A percentile compares a stretch with the other conserved stretches of the same genome.
Conservation (phyloP, 306 rosid genomes). For the Adenanthera pavonina region DNA sequence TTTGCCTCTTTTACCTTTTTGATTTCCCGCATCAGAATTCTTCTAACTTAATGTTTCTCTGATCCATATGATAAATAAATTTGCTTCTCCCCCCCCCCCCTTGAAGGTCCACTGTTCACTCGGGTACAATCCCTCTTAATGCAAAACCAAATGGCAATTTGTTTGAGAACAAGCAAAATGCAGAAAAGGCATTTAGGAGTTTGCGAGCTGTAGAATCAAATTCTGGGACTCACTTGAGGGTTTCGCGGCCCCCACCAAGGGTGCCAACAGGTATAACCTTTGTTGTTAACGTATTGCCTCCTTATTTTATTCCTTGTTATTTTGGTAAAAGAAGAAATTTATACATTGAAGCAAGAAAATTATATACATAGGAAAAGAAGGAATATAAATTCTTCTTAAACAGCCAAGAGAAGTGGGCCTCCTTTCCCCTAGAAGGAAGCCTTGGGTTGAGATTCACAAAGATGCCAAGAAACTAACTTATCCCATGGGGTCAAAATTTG, state of each 20-base stretch:
- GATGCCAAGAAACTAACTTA: background rate
- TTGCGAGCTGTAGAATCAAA: conserved; percentile 40
- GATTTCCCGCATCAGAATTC: background rate
- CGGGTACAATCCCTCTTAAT: conserved; percentile 49
- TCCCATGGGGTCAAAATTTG: background rate
- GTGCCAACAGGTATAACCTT: conserved; percentile 63
- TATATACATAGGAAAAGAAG: background rate
- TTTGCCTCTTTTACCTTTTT: background rate
- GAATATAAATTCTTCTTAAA: background rate
- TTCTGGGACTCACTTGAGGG: conserved; percentile 57
- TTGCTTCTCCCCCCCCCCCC: background rate
- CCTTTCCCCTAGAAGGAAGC: background rate
- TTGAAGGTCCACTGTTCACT: conserved; percentile 62
- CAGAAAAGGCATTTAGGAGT: conserved; percentile 44
- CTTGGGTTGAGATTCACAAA: background rate
- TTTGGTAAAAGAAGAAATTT: background rate
- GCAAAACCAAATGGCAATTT: conserved; percentile 44
- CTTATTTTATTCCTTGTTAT: background rate
- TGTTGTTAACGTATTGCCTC: background rate
- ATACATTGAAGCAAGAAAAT: background rate
- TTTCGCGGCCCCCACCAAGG: conserved; percentile 63
- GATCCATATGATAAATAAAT: background rate
- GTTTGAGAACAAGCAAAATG: conserved; percentile 49
- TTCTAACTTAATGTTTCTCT: background rate
- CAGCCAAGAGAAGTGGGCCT: background rate